Percentiles rank a stretch among this genome's conserved stretches.
Evolutionary conservation across 2,329 filamentous ascomycete genomes (phyloP).

Genomic region (Hymenoscyphus occultus): DNA sequence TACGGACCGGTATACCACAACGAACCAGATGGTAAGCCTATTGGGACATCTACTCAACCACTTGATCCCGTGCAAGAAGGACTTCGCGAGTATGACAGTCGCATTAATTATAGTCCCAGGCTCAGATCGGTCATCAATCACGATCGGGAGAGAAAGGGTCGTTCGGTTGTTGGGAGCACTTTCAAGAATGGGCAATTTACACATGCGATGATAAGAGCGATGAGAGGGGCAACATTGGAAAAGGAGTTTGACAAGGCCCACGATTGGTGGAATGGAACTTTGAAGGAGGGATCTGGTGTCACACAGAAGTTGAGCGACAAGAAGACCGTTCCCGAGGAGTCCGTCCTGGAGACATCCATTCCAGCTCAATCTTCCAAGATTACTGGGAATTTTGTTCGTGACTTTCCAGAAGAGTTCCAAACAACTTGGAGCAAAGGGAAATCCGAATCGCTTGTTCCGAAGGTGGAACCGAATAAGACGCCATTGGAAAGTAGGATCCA

Average conservation of each 20-base stretch:
- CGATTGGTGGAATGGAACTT: not conserved
- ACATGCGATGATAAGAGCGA: not conserved
- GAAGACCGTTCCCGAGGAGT: not conserved
- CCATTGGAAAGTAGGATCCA: constrained; percentile 17
- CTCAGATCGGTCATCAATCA: constrained; percentile 28
- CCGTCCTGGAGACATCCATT: not conserved
- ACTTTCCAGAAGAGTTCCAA: constrained; percentile 53
- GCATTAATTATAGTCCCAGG: constrained; percentile 25
- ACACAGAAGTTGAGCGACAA: not conserved
- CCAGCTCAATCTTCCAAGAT: constrained; percentile 27
- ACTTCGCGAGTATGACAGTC: constrained; percentile 40
- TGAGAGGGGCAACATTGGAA: not conserved
- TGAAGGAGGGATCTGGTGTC: not conserved
- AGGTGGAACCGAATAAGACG: constrained; percentile 12
- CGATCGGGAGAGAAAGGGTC: not conserved
- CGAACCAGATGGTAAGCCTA: not conserved
- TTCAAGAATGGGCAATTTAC: not conserved
- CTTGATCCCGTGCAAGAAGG: constrained; percentile 37
- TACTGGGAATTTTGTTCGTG: constrained; percentile 49
- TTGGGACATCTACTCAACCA: not conserved
- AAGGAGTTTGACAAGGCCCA: not conserved
- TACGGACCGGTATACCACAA: no score
- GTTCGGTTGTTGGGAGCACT: not conserved
- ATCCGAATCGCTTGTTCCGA: constrained; percentile 22
- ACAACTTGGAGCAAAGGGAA: constrained; percentile 40